Evolutionary conservation across 306 rosid genomes (phyloP).

Genomic region (Elaeagnus macrophylla): DNA sequence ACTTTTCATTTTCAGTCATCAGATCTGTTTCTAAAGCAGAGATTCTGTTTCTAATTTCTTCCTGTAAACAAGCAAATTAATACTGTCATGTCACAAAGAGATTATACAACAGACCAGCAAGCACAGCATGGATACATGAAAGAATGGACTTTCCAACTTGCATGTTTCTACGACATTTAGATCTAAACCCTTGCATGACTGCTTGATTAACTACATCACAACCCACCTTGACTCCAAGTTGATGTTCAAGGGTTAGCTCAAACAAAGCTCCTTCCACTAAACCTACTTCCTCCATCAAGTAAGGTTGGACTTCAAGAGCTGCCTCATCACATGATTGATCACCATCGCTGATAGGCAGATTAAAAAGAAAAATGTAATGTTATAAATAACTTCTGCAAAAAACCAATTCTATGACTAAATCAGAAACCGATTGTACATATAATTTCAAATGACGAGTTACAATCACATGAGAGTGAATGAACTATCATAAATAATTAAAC

Average conservation of each 20-base stretch:
- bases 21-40: constrained; percentile 55
- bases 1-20: constrained; percentile 42
- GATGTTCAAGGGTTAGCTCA: constrained; percentile 56
- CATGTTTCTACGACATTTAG: too few species aligned
- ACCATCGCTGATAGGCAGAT: constrained; percentile 37
- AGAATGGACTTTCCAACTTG: too few species aligned
- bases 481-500: not conserved
- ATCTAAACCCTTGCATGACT: too few species aligned
- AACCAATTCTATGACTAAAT: not conserved
- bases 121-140: too few species aligned
- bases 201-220: constrained; percentile 5
- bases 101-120: not conserved
- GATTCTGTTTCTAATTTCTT: constrained; percentile 59
- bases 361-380: constrained; percentile 18
- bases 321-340: constrained; percentile 44
- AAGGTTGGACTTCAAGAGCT: constrained; percentile 36
- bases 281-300: constrained; percentile 53
- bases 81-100: constrained; percentile 1
- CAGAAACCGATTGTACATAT: not conserved
- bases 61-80: constrained; percentile 36
- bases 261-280: constrained; percentile 56
- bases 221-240: constrained; percentile 51
- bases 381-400: not conserved
- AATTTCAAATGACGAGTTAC: not conserved
- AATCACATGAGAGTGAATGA: not conserved